Conservation (phyloP, 2,329 filamentous ascomycete genomes). For the Emmonsiellopsis sp. region DNA sequence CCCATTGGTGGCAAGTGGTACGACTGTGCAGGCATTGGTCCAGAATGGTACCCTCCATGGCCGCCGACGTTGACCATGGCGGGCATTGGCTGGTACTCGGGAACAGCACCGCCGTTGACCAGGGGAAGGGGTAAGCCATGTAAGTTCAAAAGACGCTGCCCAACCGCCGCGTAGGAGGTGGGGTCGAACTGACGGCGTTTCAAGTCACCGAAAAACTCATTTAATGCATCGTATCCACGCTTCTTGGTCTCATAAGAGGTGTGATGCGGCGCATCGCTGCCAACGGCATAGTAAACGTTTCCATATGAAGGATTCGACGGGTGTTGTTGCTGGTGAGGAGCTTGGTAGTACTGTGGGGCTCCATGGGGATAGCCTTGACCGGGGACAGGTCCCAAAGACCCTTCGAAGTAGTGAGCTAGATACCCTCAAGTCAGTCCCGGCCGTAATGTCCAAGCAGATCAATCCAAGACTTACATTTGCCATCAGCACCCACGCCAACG, state of each 20-base stretch:
- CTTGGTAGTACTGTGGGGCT: conserved; percentile 40
- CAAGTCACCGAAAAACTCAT: conserved; percentile 87
- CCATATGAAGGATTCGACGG: conserved; percentile 52
- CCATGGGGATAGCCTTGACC: conserved; percentile 33
- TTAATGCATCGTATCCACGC: conserved; percentile 76
- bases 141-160: conserved; percentile 74
- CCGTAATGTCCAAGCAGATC: too few species aligned
- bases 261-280: conserved; percentile 58
- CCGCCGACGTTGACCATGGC: conserved; percentile 48
- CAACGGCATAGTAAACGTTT: conserved; percentile 69
- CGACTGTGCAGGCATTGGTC: conserved; percentile 59
- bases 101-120: conserved; percentile 44
- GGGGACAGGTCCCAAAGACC: conserved; percentile 40
- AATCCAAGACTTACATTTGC: conserved; percentile 23
- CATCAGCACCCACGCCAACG: conserved; percentile 16
- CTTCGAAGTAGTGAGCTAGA: conserved; percentile 46
- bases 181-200: conserved; percentile 89
- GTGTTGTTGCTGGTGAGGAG: conserved; percentile 40
- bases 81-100: conserved; percentile 44
- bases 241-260: conserved; percentile 62
- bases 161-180: conserved; percentile 80
- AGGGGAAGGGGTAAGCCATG: conserved; percentile 58
- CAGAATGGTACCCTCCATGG: conserved; percentile 40
- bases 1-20: conserved; percentile 83
- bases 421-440: neutral